Base-by-base conservation (phyloP, 495 filamentous ascomycete genomes). In the Penicillium bovifimosum region DNA sequence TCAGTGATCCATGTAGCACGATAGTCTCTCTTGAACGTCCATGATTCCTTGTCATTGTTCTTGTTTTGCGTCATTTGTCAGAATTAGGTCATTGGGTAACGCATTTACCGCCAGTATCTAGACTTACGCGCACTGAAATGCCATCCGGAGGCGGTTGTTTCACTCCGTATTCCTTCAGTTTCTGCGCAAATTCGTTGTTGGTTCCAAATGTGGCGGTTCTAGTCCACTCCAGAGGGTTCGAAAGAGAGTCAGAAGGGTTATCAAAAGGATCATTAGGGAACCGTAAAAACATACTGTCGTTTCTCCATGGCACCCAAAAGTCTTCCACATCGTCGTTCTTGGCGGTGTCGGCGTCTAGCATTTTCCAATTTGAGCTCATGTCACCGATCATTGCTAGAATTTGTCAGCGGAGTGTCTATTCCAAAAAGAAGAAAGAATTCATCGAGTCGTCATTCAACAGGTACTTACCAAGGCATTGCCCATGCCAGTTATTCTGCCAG, bases 1-100 rank as follows among this genome's bases (percentile, higher is more conserved):
- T 58, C 27, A 41, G 43, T 10, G 24, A 58, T 17, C 50, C 50
- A 58, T 11, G 50, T 44, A 16, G 36, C 50, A 13, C 11, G 9
- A 41, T 58, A 58, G 39, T 58, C 44, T 6, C 54, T 36, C 29
- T 57, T 53, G 50, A 57, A 57, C 2, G 17, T 43, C 54, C 54
- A 57, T 32, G 54, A 57, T 9, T 20, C 16, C 14, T 48, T 49
- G 44, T 49, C 17, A 33, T 56, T 42, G 14, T 56, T 34, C 47
- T 56, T 18, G 35, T 20, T 29, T 28, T 20, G 35, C 9, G 34
- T 52, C 47, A 51, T 41, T 36, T 29, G 40, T 14, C 35, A 38
- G 35, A 38, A 38, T 38, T 38, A 38, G 20, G 10, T 50, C 26
- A 18, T 41, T 24, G 4, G 17, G 33, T 38, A 38, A 38, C 35